Percentiles rank a stretch among this genome's conserved stretches.
phyloP scores from a whole-genome alignment of 2,329 filamentous ascomycete species.

The Thermothelomyces thermophilus region DNA sequence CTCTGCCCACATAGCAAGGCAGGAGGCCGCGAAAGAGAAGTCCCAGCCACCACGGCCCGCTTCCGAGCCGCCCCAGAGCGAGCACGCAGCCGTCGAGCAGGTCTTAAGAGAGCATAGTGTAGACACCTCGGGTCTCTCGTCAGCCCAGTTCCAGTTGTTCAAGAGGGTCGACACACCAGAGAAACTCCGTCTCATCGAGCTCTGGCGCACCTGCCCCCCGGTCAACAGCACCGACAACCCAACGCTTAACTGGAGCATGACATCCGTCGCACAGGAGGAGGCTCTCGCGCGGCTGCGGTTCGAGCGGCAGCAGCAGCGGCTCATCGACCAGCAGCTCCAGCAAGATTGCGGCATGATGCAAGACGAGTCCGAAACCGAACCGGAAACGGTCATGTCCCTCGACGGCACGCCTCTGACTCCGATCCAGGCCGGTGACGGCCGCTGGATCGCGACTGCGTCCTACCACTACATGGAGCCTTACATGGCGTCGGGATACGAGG shows the following conservation, averaged over 20 bases:
- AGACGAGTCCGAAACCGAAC: slow-evolving; percentile 19
- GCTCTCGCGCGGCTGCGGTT: slow-evolving; percentile 55
- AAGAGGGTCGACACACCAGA: slow-evolving; percentile 66
- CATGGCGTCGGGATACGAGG: slow-evolving; percentile 75
- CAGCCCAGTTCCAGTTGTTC: slow-evolving; percentile 73
- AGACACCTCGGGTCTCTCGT: slow-evolving; percentile 61
- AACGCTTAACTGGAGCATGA: slow-evolving; percentile 46
- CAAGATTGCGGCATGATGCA: slow-evolving; percentile 13
- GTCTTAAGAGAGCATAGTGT: slow-evolving; percentile 62
- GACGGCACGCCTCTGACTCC: slow-evolving; percentile 46
- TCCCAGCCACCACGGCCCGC: slow-evolving; percentile 38
- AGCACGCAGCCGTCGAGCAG: slow-evolving; percentile 46
- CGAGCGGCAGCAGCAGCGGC: slow-evolving; percentile 42
- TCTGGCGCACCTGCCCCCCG: slow-evolving; percentile 78
- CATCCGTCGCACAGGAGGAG: slow-evolving; percentile 51
- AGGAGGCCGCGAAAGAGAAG: slow-evolving; percentile 36
- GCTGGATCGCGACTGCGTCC: slow-evolving; percentile 36
- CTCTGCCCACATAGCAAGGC: slow-evolving; percentile 57
- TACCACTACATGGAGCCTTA: slow-evolving; percentile 64
- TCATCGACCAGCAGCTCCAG: slow-evolving; percentile 30
- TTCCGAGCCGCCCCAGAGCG: slow-evolving; percentile 45
- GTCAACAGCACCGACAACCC: slow-evolving; percentile 49
- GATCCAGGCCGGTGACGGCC: slow-evolving; percentile 46
- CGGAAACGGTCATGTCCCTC: slow-evolving; percentile 40
- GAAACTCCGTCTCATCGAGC: slow-evolving; percentile 67